phyloP scores from a whole-genome alignment of 2,329 filamentous ascomycete species.

The Curvularia verruculosa region DNA sequence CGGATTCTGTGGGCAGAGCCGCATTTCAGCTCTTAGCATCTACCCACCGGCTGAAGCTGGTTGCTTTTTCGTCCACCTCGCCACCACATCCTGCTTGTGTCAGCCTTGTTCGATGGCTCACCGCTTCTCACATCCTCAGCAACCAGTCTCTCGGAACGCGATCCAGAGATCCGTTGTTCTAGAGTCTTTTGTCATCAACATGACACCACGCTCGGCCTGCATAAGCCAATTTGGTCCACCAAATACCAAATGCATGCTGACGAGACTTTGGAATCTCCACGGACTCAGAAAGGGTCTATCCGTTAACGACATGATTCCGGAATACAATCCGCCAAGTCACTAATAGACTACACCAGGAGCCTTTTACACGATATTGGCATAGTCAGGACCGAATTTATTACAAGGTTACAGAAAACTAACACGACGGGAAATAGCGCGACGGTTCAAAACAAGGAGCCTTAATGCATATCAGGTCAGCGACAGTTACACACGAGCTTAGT shows the following conservation, averaged over 20 bases:
- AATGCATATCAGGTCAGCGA: background rate
- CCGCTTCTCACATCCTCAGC: background rate
- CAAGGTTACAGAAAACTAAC: background rate
- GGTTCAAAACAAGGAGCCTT: background rate
- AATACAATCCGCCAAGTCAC: background rate
- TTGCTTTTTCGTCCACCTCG: background rate
- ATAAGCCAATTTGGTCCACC: background rate
- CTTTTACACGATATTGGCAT: background rate
- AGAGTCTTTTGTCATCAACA: background rate
- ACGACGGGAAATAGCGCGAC: background rate
- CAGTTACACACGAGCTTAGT: background rate
- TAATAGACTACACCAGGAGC: background rate
- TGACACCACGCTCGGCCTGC: background rate
- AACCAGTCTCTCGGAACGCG: background rate
- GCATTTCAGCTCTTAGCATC: background rate
- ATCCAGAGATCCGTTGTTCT: background rate
- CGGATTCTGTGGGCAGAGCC: background rate
- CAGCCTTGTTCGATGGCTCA: background rate
- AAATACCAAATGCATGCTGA: background rate
- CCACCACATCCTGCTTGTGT: background rate
- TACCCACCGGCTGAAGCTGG: background rate
- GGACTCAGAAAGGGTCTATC: background rate
- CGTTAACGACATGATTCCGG: background rate
- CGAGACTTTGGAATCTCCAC: background rate
- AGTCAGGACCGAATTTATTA: background rate